A percentile compares a stretch with the other conserved stretches of the same genome.
phyloP scores from a whole-genome alignment of 371 early-diverging fungal species.

The Mortierella sp. region DNA sequence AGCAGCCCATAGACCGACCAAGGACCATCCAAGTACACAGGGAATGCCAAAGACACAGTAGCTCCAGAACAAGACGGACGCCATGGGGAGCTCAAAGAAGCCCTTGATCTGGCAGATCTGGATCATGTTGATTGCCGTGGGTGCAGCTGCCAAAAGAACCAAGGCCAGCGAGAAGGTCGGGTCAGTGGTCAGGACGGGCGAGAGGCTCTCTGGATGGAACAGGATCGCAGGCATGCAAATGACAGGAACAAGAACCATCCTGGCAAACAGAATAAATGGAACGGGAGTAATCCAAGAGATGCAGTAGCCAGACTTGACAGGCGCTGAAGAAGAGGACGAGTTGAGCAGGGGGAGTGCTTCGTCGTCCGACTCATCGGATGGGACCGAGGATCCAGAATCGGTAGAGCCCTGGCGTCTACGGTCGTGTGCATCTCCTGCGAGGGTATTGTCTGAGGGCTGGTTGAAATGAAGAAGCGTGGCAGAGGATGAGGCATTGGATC shows the following conservation, averaged over 20 bases:
- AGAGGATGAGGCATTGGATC: constrained; percentile 41
- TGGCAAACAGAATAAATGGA: constrained; percentile 59
- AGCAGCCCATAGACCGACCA: constrained; percentile 62
- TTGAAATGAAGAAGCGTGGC: constrained; percentile 39
- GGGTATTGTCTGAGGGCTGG: constrained; percentile 2
- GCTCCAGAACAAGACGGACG: constrained; percentile 72
- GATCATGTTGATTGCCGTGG: constrained; percentile 71
- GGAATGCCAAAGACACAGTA: constrained; percentile 73
- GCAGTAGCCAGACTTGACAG: constrained; percentile 6
- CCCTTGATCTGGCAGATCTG: constrained; percentile 72
- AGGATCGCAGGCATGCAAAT: constrained; percentile 62
- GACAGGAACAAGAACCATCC: constrained; percentile 66
- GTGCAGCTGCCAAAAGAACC: constrained; percentile 68
- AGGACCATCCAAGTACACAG: constrained; percentile 63
- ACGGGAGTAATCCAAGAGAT: constrained; percentile 56
- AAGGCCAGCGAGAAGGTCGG: constrained; percentile 67
- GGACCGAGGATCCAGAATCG: constrained; percentile 16
- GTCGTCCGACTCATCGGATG: constrained; percentile 13
- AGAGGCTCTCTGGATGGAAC: constrained; percentile 60
- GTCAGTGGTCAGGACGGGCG: constrained; percentile 64
- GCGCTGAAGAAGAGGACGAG: not conserved
- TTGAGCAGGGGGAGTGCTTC: constrained; percentile 24
- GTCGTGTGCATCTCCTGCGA: not conserved
- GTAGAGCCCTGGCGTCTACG: constrained; percentile 9
- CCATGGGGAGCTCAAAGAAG: constrained; percentile 71